Base-by-base conservation (phyloP, 129 eudicot species). In the Erigeron canadensis region DNA sequence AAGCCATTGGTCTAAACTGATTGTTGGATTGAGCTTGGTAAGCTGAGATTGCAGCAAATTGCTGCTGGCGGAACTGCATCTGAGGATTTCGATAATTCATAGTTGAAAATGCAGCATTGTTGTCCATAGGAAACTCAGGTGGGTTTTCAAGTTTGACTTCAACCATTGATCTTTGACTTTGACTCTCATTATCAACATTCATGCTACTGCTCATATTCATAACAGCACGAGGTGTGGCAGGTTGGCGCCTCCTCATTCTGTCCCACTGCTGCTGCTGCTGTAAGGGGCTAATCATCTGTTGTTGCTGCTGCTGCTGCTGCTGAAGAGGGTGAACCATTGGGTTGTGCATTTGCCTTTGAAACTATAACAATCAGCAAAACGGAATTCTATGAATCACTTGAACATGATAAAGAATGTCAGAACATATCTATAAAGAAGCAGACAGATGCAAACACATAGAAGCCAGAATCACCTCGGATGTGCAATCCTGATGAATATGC, bases 101-200 rank as follows among this genome's bases (percentile, higher is more conserved):
- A 18, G 85, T 60, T 16, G 76, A 70, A 69, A 89, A 87, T 65
- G 89, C 73, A 75, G 83, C 82, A 73, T 80, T 79, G 56, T 54
- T 77, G 54, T 94, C 99, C 73, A 86, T 47, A 10, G 96, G 97
- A 67, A 86, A 84, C 54, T 94, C 97, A 13, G 95, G 19, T 43
- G 85, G 86, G 79, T 85, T 87, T 70, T 94, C 99, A 77, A 86
- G 77, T 79, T 94, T 90, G 63, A 94, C 99, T 83, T 94, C 87
- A 47, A 90, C 89, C 72, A 94, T 62, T 23, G 97, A 90, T 48
- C 97, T 84, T 40, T 87, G 88, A 73, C 87, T 89, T 38, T 87
- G 88, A 71, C 87, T 87, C 56, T 89, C 98, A 48, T 75, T 83
- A 75, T 80, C 82, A 75, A 81, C 54, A 63, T 67, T 89, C 78